Evolutionary conservation across 441 rosid genomes (phyloP).

Genomic region (Hypseocharis bilobata): DNA sequence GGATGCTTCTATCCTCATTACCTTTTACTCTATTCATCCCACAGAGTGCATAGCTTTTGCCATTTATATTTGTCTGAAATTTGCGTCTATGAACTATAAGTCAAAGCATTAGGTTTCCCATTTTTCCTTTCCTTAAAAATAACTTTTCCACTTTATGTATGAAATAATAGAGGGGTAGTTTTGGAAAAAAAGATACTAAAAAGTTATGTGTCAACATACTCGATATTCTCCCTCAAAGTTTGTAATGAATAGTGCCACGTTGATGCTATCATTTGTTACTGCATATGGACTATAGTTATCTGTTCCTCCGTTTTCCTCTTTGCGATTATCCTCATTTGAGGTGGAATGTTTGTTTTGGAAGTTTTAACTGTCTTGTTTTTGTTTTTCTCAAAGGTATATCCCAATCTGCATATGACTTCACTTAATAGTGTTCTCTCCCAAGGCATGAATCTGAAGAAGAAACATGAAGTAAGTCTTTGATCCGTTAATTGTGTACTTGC

Average conservation of each 20-base stretch:
- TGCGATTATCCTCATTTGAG: background rate
- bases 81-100: background rate
- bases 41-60: background rate
- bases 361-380: background rate
- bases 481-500: constrained; percentile 4
- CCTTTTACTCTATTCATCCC: background rate
- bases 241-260: background rate
- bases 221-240: background rate
- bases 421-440: constrained; percentile 59
- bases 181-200: background rate
- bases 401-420: constrained; percentile 35
- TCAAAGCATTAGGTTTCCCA: background rate
- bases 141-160: background rate
- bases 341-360: background rate
- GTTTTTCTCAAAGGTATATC: constrained; percentile 47
- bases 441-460: constrained; percentile 84
- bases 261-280: background rate
- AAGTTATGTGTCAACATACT: background rate
- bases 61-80: background rate
- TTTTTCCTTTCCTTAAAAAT: background rate
- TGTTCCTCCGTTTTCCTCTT: background rate
- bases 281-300: background rate
- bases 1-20: background rate
- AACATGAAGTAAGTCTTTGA: constrained; percentile 54
- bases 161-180: background rate